These are phyloP conservation scores for Canavalia gladiata DNA, from an alignment of 306 rosid genomes.

Conservation along the genomic window DNA sequence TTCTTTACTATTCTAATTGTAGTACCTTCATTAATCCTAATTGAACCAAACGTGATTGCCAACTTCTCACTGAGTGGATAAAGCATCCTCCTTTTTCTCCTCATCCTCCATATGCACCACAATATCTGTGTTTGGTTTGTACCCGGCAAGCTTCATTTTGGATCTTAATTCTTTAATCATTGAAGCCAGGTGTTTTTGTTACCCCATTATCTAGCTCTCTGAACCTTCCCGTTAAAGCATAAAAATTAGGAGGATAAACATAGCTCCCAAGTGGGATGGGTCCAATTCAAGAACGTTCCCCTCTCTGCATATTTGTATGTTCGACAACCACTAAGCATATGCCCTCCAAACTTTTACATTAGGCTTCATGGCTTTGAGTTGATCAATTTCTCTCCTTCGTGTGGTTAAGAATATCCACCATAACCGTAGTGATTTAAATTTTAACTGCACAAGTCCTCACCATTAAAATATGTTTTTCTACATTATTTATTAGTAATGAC, in stretches of 20 bases:
- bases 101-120: neutral
- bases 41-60: conserved; percentile 19
- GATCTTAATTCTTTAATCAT: neutral
- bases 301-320: conserved; percentile 16
- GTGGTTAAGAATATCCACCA: conserved; percentile 26
- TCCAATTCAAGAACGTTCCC: conserved; percentile 34
- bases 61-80: conserved; percentile 30
- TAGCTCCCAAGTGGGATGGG: conserved; percentile 23
- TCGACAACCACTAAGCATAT: neutral
- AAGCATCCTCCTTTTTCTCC: conserved; percentile 19
- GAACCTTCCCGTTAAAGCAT: conserved; percentile 31
- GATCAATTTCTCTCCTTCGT: conserved; percentile 31
- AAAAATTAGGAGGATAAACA: conserved; percentile 31
- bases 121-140: neutral
- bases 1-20: conserved; percentile 35
- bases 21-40: conserved; percentile 17
- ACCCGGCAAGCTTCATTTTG: conserved; percentile 36
- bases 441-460: no score
- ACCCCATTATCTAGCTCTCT: neutral
- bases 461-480: no score
- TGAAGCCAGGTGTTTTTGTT: conserved; percentile 23
- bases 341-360: no score
- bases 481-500: no score
- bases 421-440: no score
- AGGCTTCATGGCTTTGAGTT: conserved; percentile 2